Base-by-base conservation (phyloP, 805 yeast species). In the Cyberlindnera xishuangbannaensis region DNA sequence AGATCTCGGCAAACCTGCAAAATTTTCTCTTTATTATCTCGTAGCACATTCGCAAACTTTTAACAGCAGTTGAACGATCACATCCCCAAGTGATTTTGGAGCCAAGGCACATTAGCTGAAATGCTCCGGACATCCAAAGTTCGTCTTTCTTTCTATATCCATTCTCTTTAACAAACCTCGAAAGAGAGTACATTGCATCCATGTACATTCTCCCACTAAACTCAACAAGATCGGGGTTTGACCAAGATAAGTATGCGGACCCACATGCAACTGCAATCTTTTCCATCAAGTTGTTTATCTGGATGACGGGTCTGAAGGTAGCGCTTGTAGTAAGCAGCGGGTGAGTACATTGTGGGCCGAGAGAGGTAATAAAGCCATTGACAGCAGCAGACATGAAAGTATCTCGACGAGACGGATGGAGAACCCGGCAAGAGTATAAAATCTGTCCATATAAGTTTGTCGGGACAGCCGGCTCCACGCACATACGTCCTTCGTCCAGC, bases 301-400 rank as follows among this genome's bases (percentile, higher is more conserved):
- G 20, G 6, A 62, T 58, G 7, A 56, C 54, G 2, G 69, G 67
- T 1, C 66, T 45, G 39, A 65, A 65, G 2, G 65, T 59, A 0
- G 65, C 61, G 1, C 55, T 56, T 1, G 71, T 66, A 9, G 67
- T 63, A 6, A 67, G 43, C 11, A 51, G 45, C 2, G 62, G 59
- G 37, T 65, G 69, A 0, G 70, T 59, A 24, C 58, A 45, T 36
- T 65, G 69, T 1, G 72, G 68, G 2, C 67, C 62, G 8, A 66
- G 49, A 4, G 64, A 48, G 6, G 59, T 58, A 39, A 69, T 57
- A 40, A 65, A 67, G 2, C 65, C 66, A 27, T 59, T 55, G 6
- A 59, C 51, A 37, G 67, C 66, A 4, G 62, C 63, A 6, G 25
- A 16, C 18, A 41, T 31, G 35, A 45, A 43, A 9, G 15, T 23